Evolutionary conservation across 108 stramenopile genomes (phyloP).

Genomic region (Cyclotella kingstonii): DNA sequence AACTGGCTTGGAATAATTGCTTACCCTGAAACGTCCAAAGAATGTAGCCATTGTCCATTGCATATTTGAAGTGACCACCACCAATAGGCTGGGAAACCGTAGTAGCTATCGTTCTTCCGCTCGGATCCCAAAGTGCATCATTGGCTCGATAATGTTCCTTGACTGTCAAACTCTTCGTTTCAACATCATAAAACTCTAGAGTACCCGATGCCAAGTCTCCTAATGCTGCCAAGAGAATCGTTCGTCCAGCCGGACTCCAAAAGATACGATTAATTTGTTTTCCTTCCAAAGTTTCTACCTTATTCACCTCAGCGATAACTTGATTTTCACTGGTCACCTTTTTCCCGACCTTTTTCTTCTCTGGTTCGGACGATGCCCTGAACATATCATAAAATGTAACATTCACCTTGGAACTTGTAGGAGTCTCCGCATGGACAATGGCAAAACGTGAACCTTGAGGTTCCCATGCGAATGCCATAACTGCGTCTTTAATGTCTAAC

Average conservation of each 20-base stretch:
- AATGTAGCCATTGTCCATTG: conserved; percentile 97
- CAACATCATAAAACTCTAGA: conserved; percentile 94
- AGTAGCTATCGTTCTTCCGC: conserved; percentile 88
- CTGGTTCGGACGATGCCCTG: conserved; percentile 27
- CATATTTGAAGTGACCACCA: conserved; percentile 93
- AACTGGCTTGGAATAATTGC: conserved; percentile 78
- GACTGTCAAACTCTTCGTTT: conserved; percentile 71
- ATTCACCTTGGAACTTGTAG: conserved; percentile 78
- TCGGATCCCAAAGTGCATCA: conserved; percentile 94
- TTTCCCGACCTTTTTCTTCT: conserved; percentile 65
- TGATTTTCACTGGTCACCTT: conserved; percentile 38
- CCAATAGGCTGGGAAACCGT: conserved; percentile 90
- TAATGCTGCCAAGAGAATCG: conserved; percentile 86
- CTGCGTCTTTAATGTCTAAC: conserved; percentile 90
- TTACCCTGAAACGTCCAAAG: conserved; percentile 96
- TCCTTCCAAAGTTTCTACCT: conserved; percentile 78
- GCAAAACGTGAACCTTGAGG: conserved; percentile 92
- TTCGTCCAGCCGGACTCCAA: conserved; percentile 93
- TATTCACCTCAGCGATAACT: conserved; percentile 66
- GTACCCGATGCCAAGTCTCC: conserved; percentile 88
- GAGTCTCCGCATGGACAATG: conserved; percentile 89
- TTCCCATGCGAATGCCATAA: conserved; percentile 95
- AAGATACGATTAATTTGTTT: conserved; percentile 90
- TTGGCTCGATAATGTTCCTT: conserved; percentile 95
- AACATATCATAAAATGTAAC: conserved; percentile 95